Conservation (phyloP, 2,329 filamentous ascomycete genomes). For the Talaromyces pinophilus region DNA sequence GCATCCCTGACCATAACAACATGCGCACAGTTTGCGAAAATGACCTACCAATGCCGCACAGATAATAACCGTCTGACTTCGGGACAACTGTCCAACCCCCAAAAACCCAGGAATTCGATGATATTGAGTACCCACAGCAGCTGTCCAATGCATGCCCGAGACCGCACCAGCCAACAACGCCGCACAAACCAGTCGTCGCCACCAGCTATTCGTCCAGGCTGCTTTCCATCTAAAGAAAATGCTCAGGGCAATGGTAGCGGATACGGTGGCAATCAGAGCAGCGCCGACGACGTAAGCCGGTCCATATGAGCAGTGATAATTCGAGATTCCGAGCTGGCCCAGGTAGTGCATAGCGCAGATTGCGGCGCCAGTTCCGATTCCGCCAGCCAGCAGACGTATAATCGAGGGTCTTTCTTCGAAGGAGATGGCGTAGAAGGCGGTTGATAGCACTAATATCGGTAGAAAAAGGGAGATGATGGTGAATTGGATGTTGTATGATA, state of each 20-base stretch:
- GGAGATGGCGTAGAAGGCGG: slow-evolving; percentile 71
- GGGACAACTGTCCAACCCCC: slow-evolving; percentile 50
- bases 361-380: slow-evolving; percentile 69
- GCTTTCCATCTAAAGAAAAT: slow-evolving; percentile 77
- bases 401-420: slow-evolving; percentile 59
- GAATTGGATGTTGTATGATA: slow-evolving; percentile 70
- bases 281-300: slow-evolving; percentile 65
- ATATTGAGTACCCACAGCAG: slow-evolving; percentile 70
- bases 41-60: slow-evolving; percentile 65
- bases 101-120: slow-evolving; percentile 53
- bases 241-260: slow-evolving; percentile 68
- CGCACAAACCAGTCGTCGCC: slow-evolving; percentile 69
- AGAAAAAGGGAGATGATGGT: slow-evolving; percentile 79
- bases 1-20: too few species aligned
- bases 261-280: slow-evolving; percentile 69
- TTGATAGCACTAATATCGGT: slow-evolving; percentile 71
- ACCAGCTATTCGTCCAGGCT: slow-evolving; percentile 76
- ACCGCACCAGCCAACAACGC: slow-evolving; percentile 71
- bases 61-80: slow-evolving; percentile 70
- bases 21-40: too few species aligned
- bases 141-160: slow-evolving; percentile 87
- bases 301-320: slow-evolving; percentile 68
- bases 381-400: slow-evolving; percentile 62
- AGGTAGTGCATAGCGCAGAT: slow-evolving; percentile 87
- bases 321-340: slow-evolving; percentile 78